Conservation (phyloP, 208 protist species). For the Porcisia hertigi region DNA sequence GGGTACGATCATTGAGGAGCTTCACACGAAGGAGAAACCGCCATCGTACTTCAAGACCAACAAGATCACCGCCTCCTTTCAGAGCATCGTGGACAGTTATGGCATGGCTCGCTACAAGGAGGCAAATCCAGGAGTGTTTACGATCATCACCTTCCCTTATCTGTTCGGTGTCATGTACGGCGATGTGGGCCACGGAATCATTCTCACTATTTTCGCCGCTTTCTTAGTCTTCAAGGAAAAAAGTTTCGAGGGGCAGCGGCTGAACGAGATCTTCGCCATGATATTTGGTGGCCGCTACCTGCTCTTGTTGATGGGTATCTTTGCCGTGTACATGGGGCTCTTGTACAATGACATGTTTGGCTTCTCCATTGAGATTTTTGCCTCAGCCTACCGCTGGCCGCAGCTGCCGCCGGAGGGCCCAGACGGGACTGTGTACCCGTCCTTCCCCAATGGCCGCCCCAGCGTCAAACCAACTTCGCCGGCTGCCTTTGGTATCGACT, state of each 20-base stretch:
- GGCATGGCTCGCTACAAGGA: constrained; percentile 94
- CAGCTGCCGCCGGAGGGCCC: constrained; percentile 71
- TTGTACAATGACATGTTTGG: constrained; percentile 98
- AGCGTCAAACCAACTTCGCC: constrained; percentile 49
- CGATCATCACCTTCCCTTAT: constrained; percentile 99
- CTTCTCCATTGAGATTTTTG: constrained; percentile 87
- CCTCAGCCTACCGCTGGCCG: constrained; percentile 69
- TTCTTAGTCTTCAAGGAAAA: constrained; percentile 88
- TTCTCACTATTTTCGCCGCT: constrained; percentile 84
- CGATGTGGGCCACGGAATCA: constrained; percentile 98
- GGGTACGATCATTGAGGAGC: constrained; percentile 91
- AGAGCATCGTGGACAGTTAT: constrained; percentile 98
- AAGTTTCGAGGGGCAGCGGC: constrained; percentile 78
- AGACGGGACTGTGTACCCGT: constrained; percentile 42
- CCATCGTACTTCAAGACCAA: constrained; percentile 98
- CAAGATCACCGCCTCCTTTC: constrained; percentile 96
- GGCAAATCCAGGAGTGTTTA: constrained; percentile 95
- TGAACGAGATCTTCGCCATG: constrained; percentile 92
- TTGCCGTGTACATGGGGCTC: constrained; percentile 96
- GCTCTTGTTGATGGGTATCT: constrained; percentile 96
- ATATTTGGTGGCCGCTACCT: constrained; percentile 93
- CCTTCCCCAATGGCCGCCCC: constrained; percentile 39
- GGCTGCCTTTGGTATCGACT: constrained; percentile 81
- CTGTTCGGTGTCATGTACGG: constrained; percentile 99
- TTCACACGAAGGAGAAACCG: constrained; percentile 89